phyloP scores from a whole-genome alignment of 192 early-diverging fungal genomes.

The Rhizophagus prolifer region DNA sequence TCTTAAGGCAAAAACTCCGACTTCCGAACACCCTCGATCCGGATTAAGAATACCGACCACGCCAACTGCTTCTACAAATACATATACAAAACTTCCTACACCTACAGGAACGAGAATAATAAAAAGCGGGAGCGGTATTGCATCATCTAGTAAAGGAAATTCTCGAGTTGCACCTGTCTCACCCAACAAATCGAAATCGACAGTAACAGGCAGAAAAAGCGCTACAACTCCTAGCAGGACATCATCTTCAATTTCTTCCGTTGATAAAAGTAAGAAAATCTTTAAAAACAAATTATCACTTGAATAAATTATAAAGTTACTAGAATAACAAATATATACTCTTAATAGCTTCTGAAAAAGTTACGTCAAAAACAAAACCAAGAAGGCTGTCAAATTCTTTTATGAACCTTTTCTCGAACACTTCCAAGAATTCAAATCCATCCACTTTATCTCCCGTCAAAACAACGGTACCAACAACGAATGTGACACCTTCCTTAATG shows the following conservation, averaged over 20 bases:
- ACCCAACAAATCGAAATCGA: not conserved
- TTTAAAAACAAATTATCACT: not conserved
- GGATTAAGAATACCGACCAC: not conserved
- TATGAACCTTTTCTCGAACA: not conserved
- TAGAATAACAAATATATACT: not conserved
- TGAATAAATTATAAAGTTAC: not conserved
- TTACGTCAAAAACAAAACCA: not conserved
- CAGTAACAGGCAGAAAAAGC: constrained; percentile 2
- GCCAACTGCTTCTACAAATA: not conserved
- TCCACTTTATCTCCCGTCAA: not conserved
- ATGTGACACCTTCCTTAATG: not conserved
- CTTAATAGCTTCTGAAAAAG: not conserved
- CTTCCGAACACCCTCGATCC: not conserved
- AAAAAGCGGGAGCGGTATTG: constrained; percentile 9
- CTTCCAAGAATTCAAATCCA: not conserved
- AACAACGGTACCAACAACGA: not conserved
- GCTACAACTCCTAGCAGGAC: not conserved
- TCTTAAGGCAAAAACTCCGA: constrained; percentile 14
- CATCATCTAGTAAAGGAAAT: not conserved
- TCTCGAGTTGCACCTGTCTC: not conserved
- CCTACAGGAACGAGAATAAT: constrained; percentile 22
- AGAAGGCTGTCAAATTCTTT: constrained; percentile 1
- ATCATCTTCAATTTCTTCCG: not conserved
- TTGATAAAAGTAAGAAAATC: not conserved
- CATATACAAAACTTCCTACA: constrained; percentile 26